These are phyloP conservation scores for Didymella sp. DNA, from an alignment of 2,329 filamentous ascomycete species.

Conservation along the genomic window DNA sequence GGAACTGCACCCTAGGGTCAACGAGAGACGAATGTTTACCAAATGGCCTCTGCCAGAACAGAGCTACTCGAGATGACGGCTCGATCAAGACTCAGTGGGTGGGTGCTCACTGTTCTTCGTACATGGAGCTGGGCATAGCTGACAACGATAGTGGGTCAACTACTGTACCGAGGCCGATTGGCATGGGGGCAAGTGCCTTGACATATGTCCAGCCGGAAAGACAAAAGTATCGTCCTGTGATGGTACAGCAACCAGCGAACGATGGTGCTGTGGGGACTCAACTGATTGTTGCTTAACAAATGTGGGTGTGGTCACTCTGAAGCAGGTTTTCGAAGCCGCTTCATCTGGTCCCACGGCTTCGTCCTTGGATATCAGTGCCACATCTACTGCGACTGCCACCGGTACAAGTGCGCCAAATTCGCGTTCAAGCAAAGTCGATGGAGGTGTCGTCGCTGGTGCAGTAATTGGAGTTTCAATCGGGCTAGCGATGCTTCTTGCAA, in stretches of 20 bases:
- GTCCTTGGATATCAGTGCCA: background rate
- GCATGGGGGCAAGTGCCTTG: background rate
- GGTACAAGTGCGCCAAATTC: background rate
- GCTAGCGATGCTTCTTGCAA: background rate
- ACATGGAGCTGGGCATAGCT: too few relatives aligned
- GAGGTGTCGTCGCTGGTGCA: background rate
- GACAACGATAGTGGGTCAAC: too few relatives aligned
- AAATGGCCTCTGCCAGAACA: background rate
- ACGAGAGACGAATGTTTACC: background rate
- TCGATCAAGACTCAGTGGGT: background rate
- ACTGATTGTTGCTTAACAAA: too few relatives aligned
- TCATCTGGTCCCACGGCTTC: too few relatives aligned
- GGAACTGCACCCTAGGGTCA: background rate
- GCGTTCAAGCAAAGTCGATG: background rate
- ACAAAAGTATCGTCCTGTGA: too few relatives aligned
- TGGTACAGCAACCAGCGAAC: too few relatives aligned
- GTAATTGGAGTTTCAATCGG: background rate
- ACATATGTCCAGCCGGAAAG: too few relatives aligned
- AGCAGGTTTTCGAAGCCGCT: too few relatives aligned
- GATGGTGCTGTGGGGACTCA: too few relatives aligned
- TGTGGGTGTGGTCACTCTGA: too few relatives aligned
- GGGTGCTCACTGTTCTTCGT: too few relatives aligned
- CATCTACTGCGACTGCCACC: background rate
- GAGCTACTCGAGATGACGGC: background rate
- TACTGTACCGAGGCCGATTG: constrained; percentile 1